Conservation (phyloP, 345 rosid species). For the Euclidium syriacum region DNA sequence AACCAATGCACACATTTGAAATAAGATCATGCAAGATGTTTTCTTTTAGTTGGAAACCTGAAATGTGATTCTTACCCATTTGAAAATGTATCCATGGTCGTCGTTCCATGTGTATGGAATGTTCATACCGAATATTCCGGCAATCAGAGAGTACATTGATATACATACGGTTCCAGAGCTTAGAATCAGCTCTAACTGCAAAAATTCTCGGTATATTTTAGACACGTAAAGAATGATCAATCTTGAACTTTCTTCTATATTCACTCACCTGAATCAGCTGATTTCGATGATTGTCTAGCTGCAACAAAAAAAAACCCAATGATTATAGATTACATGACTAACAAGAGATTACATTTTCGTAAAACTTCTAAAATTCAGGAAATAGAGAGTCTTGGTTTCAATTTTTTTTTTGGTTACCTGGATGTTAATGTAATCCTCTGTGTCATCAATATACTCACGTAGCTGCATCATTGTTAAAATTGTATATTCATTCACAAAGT, state of each 20-base stretch:
- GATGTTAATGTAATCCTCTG: conserved; percentile 94
- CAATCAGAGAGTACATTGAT: conserved; percentile 59
- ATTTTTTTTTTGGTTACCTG: conserved; percentile 59
- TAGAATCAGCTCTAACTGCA: conserved; percentile 74
- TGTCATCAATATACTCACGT: conserved; percentile 90
- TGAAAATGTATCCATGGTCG: conserved; percentile 58
- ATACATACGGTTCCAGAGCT: conserved; percentile 66
- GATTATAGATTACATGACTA: neutral
- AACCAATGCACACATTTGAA: neutral
- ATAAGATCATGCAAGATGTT: neutral
- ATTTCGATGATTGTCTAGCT: conserved; percentile 95
- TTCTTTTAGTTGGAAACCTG: neutral
- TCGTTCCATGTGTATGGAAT: conserved; percentile 77
- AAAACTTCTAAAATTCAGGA: neutral
- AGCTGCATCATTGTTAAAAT: conserved; percentile 49
- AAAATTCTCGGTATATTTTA: neutral
- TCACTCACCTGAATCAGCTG: conserved; percentile 86
- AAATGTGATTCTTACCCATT: conserved; percentile 50
- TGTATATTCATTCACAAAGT: neutral
- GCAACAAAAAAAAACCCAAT: conserved; percentile 20
- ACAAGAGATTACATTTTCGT: neutral
- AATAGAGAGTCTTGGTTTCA: neutral
- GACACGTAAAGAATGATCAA: neutral
- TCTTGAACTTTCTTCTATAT: neutral
- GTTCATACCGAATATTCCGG: conserved; percentile 89